Percentiles rank a stretch among this genome's conserved stretches.
Evolutionary conservation across 2,329 filamentous ascomycete genomes (phyloP).

Genomic region (Fusarium armeniacum): DNA sequence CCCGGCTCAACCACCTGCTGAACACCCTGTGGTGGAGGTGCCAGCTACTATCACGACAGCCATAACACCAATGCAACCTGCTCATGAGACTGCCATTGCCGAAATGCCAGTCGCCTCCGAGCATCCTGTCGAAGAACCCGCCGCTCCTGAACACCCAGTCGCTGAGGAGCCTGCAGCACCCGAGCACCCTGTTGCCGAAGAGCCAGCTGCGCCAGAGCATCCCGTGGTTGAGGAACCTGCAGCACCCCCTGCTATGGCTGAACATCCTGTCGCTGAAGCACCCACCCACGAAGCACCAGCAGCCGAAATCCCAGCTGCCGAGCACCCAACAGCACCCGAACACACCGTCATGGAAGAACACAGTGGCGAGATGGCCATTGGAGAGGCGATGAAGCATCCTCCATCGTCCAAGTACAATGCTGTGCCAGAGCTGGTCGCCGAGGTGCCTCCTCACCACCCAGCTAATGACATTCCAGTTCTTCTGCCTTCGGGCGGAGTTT

Average conservation of each 20-base stretch:
- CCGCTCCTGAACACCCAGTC: too few relatives aligned
- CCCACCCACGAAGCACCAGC: not conserved
- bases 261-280: conserved; percentile 4
- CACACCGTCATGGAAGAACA: not conserved
- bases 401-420: not conserved
- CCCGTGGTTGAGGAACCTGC: not conserved
- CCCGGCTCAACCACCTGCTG: not conserved
- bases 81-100: too few relatives aligned
- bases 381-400: conserved; percentile 4
- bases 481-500: conserved; percentile 19
- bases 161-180: not conserved
- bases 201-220: not conserved
- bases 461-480: conserved; percentile 12
- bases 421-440: not conserved
- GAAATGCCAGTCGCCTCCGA: too few relatives aligned
- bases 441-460: not conserved
- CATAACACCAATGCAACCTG: not conserved
- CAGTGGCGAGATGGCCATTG: conserved; percentile 14
- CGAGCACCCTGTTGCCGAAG: not conserved
- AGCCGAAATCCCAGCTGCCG: not conserved
- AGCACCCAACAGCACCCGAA: not conserved
- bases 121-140: too few relatives aligned
- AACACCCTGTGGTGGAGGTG: conserved; percentile 2
- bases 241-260: not conserved
- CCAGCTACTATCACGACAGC: conserved; percentile 1